Evolutionary conservation across 2,329 filamentous ascomycete species (phyloP).

Genomic region (Fusarium aywerte): DNA sequence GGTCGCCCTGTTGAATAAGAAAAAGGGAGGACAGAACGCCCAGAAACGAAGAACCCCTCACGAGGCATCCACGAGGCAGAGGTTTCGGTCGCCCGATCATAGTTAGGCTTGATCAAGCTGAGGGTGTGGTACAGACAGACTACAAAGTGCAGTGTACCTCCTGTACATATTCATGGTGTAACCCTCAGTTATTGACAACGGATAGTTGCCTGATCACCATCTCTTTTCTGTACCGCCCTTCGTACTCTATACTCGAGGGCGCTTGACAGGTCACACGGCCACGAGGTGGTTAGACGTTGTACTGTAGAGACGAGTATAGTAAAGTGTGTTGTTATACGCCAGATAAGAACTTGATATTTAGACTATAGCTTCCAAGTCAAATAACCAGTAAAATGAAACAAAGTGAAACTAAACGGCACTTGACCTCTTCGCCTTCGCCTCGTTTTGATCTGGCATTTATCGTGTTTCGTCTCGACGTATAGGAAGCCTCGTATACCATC

Average conservation of each 20-base stretch:
- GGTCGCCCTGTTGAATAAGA: too few species aligned
- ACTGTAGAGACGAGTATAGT: not conserved
- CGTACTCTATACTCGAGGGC: conserved; percentile 1
- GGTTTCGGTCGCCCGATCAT: conserved; percentile 12
- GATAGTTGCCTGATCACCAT: conserved; percentile 20
- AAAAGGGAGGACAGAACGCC: not conserved
- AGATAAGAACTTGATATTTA: not conserved
- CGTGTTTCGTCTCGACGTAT: conserved; percentile 19
- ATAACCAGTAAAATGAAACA: conserved; percentile 2
- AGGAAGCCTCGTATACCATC: conserved; percentile 1
- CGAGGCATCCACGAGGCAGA: conserved; percentile 24
- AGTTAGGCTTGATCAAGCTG: conserved; percentile 6
- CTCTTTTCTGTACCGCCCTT: not conserved
- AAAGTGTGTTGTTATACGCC: not conserved
- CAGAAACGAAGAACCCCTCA: conserved; percentile 12
- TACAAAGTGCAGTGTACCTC: not conserved
- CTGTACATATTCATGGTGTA: conserved; percentile 1
- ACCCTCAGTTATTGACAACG: conserved; percentile 21
- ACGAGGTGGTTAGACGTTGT: conserved; percentile 16
- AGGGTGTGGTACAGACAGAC: conserved; percentile 19
- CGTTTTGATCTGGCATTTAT: conserved; percentile 13
- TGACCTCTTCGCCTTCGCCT: conserved; percentile 28
- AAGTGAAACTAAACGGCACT: not conserved
- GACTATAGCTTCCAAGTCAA: not conserved
- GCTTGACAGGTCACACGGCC: conserved; percentile 23